These are phyloP conservation scores for Acidomyces sp. DNA, from an alignment of 495 filamentous ascomycete species.

Conservation along the genomic window DNA sequence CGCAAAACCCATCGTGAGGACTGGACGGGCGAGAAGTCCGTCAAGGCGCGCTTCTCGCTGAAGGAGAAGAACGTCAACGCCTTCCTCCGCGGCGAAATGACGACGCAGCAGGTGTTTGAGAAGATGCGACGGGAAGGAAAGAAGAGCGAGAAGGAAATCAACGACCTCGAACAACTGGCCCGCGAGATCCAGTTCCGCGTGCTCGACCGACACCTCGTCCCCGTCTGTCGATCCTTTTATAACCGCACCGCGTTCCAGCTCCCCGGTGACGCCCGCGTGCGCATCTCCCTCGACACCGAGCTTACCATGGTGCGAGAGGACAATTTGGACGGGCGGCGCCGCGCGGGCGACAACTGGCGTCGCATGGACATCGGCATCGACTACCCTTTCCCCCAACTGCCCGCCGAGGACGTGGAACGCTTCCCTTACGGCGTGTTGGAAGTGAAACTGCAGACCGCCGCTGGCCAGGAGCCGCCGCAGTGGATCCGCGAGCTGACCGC, in stretches of 20 bases:
- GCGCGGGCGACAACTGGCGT: conserved; percentile 84
- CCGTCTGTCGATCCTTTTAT: conserved; percentile 88
- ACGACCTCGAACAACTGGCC: conserved; percentile 78
- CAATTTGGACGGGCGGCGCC: conserved; percentile 66
- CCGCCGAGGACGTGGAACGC: conserved; percentile 66
- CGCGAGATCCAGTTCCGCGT: conserved; percentile 87
- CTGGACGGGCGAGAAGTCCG: conserved; percentile 97
- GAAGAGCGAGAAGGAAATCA: conserved; percentile 78
- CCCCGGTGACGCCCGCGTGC: conserved; percentile 87
- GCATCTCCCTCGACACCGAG: conserved; percentile 93
- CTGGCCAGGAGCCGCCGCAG: conserved; percentile 89
- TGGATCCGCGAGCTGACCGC: conserved; percentile 89
- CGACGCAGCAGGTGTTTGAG: conserved; percentile 74
- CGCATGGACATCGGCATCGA: conserved; percentile 97
- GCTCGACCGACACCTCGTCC: conserved; percentile 66
- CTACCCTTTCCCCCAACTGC: conserved; percentile 82
- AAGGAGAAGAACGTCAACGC: conserved; percentile 97
- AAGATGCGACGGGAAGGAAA: conserved; percentile 87
- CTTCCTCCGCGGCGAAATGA: conserved; percentile 67
- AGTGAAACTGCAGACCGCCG: conserved; percentile 94
- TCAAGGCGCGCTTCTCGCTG: conserved; percentile 85
- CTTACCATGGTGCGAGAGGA: conserved; percentile 90
- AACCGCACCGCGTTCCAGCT: conserved; percentile 96
- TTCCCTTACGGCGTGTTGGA: conserved; percentile 96
- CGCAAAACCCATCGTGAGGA: conserved; percentile 97